Conservation (phyloP, 148 eudicot species). For the Spergularia bocconei region DNA sequence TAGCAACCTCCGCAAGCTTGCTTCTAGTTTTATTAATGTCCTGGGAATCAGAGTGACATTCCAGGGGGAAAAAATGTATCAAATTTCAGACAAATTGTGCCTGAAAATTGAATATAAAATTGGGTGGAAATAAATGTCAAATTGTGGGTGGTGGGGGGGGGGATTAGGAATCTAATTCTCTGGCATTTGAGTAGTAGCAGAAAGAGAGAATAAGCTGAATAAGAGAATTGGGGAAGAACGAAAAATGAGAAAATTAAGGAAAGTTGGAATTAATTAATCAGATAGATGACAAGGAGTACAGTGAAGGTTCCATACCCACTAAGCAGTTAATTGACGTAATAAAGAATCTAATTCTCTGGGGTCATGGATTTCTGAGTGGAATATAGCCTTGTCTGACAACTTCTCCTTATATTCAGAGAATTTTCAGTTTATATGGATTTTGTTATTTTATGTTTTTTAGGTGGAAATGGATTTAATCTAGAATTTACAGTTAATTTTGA, state of each 20-base stretch:
- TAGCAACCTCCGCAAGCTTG: background rate
- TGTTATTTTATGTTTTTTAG: no score
- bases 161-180: conserved; percentile 13
- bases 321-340: conserved; percentile 2
- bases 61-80: background rate
- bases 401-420: background rate
- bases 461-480: no score
- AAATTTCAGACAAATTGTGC: background rate
- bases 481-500: no score
- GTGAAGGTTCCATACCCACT: conserved; percentile 20
- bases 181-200: conserved; percentile 1
- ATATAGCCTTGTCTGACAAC: background rate
- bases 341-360: conserved; percentile 15
- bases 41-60: background rate
- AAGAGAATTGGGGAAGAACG: background rate
- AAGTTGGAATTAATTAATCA: background rate
- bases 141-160: no score
- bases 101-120: background rate
- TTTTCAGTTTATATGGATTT: background rate
- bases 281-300: conserved; percentile 20
- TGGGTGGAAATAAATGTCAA: background rate
- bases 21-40: background rate
- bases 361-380: background rate
- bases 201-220: background rate
- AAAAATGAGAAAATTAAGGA: background rate